Percentiles rank a stretch among this genome's conserved stretches.
These are phyloP conservation scores for Artomyces pyxidatus DNA, from an alignment of 768 basidiomycete species.

Conservation along the genomic window DNA sequence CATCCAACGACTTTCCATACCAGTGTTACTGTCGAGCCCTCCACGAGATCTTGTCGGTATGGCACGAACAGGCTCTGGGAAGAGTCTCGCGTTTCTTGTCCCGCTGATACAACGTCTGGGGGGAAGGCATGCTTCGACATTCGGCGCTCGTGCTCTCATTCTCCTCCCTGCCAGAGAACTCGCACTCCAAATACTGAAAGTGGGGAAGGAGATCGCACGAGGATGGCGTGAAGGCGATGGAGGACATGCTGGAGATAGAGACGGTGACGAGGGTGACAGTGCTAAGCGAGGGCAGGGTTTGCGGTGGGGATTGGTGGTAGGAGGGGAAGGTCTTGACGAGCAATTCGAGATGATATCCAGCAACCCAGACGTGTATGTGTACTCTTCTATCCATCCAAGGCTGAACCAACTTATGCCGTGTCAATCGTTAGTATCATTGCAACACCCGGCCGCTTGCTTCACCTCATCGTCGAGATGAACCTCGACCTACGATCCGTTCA, in stretches of 20 bases:
- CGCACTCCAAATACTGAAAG: constrained; percentile 87
- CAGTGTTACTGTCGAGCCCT: constrained; percentile 72
- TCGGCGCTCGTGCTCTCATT: constrained; percentile 83
- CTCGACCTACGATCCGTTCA: constrained; percentile 81
- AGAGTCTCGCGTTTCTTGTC: constrained; percentile 92
- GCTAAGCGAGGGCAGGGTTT: constrained; percentile 52
- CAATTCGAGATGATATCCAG: constrained; percentile 93
- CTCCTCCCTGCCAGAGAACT: constrained; percentile 90
- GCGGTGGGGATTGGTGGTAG: constrained; percentile 91
- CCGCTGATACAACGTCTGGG: constrained; percentile 84
- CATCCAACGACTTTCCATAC: constrained; percentile 88
- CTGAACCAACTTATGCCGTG: too few species aligned
- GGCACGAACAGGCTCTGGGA: constrained; percentile 97
- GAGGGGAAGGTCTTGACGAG: constrained; percentile 91
- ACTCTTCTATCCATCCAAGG: too few species aligned
- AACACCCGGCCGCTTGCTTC: constrained; percentile 95
- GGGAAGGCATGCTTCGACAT: constrained; percentile 67
- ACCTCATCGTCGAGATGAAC: constrained; percentile 95
- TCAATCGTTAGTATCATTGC: constrained; percentile 80
- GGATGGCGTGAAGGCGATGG: constrained; percentile 61
- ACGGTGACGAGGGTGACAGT: constrained; percentile 39
- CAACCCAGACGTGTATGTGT: constrained; percentile 91
- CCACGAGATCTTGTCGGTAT: constrained; percentile 94
- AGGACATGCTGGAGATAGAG: constrained; percentile 68
- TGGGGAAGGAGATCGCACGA: constrained; percentile 88